Conservation (phyloP, 441 rosid species). For the Mallotus japonicus region DNA sequence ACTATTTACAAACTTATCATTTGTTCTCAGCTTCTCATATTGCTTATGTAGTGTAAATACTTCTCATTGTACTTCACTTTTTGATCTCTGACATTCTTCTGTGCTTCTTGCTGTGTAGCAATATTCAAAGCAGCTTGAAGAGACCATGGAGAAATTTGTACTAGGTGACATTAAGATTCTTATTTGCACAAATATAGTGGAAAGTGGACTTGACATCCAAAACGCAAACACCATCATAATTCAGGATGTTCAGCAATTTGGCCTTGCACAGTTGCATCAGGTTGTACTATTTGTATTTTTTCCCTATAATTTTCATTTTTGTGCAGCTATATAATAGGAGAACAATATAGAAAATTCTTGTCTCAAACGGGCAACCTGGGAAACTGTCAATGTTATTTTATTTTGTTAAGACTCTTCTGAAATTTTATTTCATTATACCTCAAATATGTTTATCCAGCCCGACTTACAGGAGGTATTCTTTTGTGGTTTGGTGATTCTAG, state of each 20-base stretch:
- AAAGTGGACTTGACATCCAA: conserved; percentile 98
- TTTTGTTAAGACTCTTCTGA: not conserved
- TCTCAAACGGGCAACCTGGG: too few relatives aligned
- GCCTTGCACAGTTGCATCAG: conserved; percentile 95
- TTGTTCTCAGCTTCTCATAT: not conserved
- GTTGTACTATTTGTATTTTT: conserved; percentile 36
- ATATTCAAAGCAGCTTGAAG: conserved; percentile 88
- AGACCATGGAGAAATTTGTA: conserved; percentile 89
- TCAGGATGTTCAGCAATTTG: conserved; percentile 98
- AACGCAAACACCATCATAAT: conserved; percentile 93
- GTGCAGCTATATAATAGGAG: not conserved
- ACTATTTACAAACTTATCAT: not conserved
- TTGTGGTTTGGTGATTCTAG: conserved; percentile 1
- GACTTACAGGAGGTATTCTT: not conserved
- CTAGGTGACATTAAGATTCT: conserved; percentile 82
- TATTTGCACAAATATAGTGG: conserved; percentile 91
- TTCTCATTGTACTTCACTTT: not conserved
- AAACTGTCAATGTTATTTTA: too few relatives aligned
- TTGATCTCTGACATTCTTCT: conserved; percentile 10
- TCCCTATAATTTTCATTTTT: conserved; percentile 5
- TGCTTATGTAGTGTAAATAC: not conserved
- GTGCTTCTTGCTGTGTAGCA: conserved; percentile 53
- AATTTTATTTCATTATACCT: not conserved
- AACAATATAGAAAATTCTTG: not conserved
- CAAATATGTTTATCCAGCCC: not conserved